Base-by-base conservation (phyloP, 352 stramenopile genomes). In the Blastocystis sp. region DNA sequence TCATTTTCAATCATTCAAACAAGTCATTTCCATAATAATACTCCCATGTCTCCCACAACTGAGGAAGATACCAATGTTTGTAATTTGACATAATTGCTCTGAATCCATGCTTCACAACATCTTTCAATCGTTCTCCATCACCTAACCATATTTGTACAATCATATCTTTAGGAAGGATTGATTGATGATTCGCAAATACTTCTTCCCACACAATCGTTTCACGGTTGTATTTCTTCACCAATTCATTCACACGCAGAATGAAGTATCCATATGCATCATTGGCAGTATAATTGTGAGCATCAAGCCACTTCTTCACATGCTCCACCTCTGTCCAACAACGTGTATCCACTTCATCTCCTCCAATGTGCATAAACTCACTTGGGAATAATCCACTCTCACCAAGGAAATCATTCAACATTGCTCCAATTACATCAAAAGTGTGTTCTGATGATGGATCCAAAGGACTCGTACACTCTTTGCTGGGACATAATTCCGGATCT, bases 51-150 rank as follows among this genome's bases (percentile, higher is more conserved):
- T 89, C 67, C 24, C 80, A 52, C 0, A 93, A 59, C 58, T 92
- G 74, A 81, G 93, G 91, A 6, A 93, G 77, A 67, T 93, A 93
- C 90, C 91, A 93, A n/a, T 88, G 88, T 19, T 87, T 88, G 27
- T 86, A 86, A 51, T 56, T 74, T 29, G n/a, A 63, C 49, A 66
- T 87, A 46, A 90, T 71, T 29, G 78, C 67, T 24, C 75, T 35
- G 81, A 90, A 91, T 29, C 89, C 89, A 4, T 29, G 51, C 1
- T 42, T 29, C 3, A 87, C 73, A 2, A 89, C 74, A 32, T 90
- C 37, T 6, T 54, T 81, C 58, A 89, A 16, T 24, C 42, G 35
- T 42, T 89, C 57, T 24, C 61, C 87, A 37, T 56, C 73, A 14
- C 39, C 29, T 32, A 91, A 88, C 90, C 90, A 92, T 14, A 90